Conservation (phyloP, 371 early-diverging fungal species). For the Encephalitozoon hellem region DNA sequence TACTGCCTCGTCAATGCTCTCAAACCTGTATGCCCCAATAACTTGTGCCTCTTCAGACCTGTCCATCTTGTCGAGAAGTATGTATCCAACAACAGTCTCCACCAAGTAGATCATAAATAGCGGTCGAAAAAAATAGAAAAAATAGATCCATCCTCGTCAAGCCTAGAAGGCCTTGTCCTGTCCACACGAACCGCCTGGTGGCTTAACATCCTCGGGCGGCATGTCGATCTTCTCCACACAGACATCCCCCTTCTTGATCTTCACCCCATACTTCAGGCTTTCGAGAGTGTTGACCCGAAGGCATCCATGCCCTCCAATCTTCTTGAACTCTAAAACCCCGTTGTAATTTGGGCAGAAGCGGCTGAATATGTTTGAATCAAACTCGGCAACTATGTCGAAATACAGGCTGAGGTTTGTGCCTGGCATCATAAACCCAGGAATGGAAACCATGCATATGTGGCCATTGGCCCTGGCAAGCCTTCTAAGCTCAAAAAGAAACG, state of each 20-base stretch:
- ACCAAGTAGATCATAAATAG: slow-evolving; percentile 62
- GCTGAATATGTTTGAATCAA: slow-evolving; percentile 29
- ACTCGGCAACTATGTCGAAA: slow-evolving; percentile 14
- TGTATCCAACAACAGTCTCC: slow-evolving; percentile 77
- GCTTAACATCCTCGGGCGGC: slow-evolving; percentile 22
- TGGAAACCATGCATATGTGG: slow-evolving; percentile 22
- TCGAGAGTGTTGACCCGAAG: neutral
- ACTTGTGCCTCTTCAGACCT: slow-evolving; percentile 63
- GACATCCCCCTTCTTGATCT: slow-evolving; percentile 4
- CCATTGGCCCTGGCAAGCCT: neutral
- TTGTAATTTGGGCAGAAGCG: slow-evolving; percentile 19
- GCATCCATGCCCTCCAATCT: neutral
- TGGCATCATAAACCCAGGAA: slow-evolving; percentile 4
- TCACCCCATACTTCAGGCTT: slow-evolving; percentile 22
- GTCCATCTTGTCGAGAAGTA: slow-evolving; percentile 74
- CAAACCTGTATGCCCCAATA: slow-evolving; percentile 82
- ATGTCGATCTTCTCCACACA: slow-evolving; percentile 25
- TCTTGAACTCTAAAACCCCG: slow-evolving; percentile 6
- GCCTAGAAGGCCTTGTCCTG: neutral
- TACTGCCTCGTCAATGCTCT: slow-evolving; percentile 84
- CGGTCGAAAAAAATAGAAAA: slow-evolving; percentile 14
- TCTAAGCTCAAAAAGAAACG: neutral
- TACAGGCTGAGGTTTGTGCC: neutral
- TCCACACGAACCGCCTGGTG: neutral
- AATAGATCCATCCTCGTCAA: neutral